A percentile compares a stretch with the other conserved stretches of the same genome.
phyloP scores from a whole-genome alignment of 2,329 filamentous ascomycete genomes.

The Ceratocystis huliohia region DNA sequence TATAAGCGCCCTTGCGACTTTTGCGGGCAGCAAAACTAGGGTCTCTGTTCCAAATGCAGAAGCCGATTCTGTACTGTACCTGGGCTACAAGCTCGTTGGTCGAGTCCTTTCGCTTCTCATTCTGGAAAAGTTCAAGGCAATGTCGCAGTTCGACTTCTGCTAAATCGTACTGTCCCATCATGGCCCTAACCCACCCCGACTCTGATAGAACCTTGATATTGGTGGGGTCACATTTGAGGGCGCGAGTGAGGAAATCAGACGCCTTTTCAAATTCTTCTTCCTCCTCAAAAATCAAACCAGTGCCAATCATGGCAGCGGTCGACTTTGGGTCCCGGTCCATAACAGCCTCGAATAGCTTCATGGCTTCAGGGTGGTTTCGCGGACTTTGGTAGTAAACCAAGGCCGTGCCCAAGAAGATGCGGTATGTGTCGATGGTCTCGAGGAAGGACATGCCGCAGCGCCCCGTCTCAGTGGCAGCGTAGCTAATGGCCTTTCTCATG shows the following conservation, averaged over 20 bases:
- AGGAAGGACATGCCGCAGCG: slow-evolving; percentile 57
- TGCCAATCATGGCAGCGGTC: slow-evolving; percentile 71
- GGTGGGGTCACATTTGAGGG: slow-evolving; percentile 55
- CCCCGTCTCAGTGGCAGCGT: slow-evolving; percentile 45
- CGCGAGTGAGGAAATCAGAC: slow-evolving; percentile 65
- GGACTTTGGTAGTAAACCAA: slow-evolving; percentile 84
- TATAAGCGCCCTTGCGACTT: slow-evolving; percentile 69
- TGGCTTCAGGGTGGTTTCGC: slow-evolving; percentile 78
- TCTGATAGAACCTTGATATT: slow-evolving; percentile 76
- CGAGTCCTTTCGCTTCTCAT: slow-evolving; percentile 47
- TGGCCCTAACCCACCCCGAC: slow-evolving; percentile 80
- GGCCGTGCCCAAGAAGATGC: slow-evolving; percentile 69
- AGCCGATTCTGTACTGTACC: slow-evolving; percentile 74
- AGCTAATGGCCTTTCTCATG: slow-evolving; percentile 58
- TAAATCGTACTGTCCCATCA: slow-evolving; percentile 59
- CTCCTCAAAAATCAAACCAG: slow-evolving; percentile 85
- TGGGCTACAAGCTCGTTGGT: slow-evolving; percentile 59
- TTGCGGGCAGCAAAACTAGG: slow-evolving; percentile 61
- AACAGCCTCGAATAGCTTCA: slow-evolving; percentile 70
- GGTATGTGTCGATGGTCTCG: slow-evolving; percentile 61
- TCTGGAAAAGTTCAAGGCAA: slow-evolving; percentile 53
- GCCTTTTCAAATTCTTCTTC: slow-evolving; percentile 79
- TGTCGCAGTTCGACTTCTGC: slow-evolving; percentile 58
- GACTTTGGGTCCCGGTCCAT: slow-evolving; percentile 62
- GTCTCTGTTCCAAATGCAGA: slow-evolving; percentile 77